phyloP scores from a whole-genome alignment of 2,329 filamentous ascomycete genomes.

The Mariannaea sp. region DNA sequence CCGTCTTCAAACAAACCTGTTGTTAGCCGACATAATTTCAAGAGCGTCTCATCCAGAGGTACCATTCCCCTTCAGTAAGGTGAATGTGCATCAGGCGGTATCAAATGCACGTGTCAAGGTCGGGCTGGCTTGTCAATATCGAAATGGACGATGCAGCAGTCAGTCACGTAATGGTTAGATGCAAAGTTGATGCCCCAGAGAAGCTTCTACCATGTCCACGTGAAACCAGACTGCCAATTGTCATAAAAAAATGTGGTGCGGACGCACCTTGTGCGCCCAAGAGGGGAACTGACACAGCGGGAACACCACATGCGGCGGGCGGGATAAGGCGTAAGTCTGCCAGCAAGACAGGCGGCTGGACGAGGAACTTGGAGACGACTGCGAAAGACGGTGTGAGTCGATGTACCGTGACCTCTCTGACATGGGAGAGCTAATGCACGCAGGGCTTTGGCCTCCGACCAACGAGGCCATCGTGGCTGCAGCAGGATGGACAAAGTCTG shows the following conservation, averaged over 20 bases:
- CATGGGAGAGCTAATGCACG: conserved; percentile 32
- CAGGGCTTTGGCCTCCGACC: conserved; percentile 30
- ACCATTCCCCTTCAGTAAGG: conserved; percentile 21
- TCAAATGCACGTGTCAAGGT: conserved; percentile 25
- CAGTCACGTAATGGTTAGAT: no score
- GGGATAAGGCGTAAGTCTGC: conserved; percentile 31
- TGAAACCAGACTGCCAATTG: conserved; percentile 17
- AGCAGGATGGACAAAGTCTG: conserved; percentile 22
- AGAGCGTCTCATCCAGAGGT: conserved; percentile 11
- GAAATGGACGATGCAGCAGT: conserved; percentile 4
- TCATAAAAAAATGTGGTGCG: conserved; percentile 11
- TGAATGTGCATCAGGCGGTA: conserved; percentile 10
- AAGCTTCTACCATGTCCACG: conserved; percentile 11
- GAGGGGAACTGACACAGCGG: conserved; percentile 20
- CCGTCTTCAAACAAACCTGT: background rate
- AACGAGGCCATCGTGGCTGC: conserved; percentile 28
- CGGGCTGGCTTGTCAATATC: conserved; percentile 25
- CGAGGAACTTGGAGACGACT: conserved; percentile 20
- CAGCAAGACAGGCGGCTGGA: conserved; percentile 20
- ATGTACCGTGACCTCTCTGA: conserved; percentile 24
- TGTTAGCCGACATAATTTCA: background rate
- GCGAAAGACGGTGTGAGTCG: conserved; percentile 26
- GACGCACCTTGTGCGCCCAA: conserved; percentile 11
- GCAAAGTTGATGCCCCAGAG: conserved; percentile 12
- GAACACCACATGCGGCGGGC: conserved; percentile 26